phyloP scores from a whole-genome alignment of 1,284 basidiomycete species.

The Waitea zeae region DNA sequence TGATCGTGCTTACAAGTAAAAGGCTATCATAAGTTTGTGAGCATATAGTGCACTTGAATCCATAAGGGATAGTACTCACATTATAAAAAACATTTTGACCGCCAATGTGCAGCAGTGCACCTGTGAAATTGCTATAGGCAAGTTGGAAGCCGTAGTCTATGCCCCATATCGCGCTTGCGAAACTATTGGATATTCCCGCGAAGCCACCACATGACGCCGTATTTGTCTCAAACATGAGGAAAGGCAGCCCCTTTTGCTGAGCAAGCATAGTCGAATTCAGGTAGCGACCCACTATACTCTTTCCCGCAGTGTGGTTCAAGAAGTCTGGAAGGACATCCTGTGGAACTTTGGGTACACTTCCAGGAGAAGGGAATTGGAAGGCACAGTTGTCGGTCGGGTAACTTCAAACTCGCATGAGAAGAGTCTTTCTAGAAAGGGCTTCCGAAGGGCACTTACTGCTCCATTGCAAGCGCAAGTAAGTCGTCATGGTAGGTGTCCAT shows the following conservation, averaged over 20 bases:
- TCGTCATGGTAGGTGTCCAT: constrained; percentile 25
- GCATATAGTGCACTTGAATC: not conserved
- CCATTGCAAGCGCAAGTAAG: constrained; percentile 33
- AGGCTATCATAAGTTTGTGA: constrained; percentile 9
- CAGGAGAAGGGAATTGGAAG: constrained; percentile 28
- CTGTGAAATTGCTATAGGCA: constrained; percentile 41
- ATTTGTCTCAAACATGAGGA: constrained; percentile 40
- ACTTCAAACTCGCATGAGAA: constrained; percentile 9
- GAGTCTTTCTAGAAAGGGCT: not conserved
- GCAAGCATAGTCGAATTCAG: constrained; percentile 28
- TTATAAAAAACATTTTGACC: constrained; percentile 55
- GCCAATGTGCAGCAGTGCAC: constrained; percentile 44
- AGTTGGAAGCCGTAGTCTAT: constrained; percentile 47
- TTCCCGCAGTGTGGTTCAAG: constrained; percentile 36
- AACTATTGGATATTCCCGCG: constrained; percentile 30
- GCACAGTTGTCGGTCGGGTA: constrained; percentile 45
- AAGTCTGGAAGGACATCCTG: constrained; percentile 37
- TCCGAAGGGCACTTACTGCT: constrained; percentile 20
- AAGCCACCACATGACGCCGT: constrained; percentile 40
- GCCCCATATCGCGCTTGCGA: constrained; percentile 51
- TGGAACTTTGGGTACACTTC: constrained; percentile 22
- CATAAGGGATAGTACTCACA: constrained; percentile 17
- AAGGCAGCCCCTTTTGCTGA: constrained; percentile 25
- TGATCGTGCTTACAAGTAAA: constrained; percentile 22
- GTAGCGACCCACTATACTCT: constrained; percentile 29